Conservation (phyloP, 2,329 filamentous ascomycete species). For the Fusarium sulawesiense region DNA sequence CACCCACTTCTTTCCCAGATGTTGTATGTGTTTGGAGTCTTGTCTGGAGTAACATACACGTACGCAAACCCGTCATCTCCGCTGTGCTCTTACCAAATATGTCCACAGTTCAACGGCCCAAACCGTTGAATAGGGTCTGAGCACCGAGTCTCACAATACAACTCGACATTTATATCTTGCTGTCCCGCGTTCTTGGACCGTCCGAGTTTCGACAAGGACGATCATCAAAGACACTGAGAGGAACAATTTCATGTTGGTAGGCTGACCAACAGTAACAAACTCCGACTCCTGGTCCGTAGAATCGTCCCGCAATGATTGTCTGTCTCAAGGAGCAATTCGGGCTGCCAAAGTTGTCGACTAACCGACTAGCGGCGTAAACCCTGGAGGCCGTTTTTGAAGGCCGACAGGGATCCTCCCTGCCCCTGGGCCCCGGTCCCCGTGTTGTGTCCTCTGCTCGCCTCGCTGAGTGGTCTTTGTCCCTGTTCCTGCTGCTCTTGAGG, state of each 20-base stretch:
- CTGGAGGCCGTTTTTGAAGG: conserved; percentile 39
- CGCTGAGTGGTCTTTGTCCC: conserved; percentile 20
- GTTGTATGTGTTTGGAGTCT: conserved; percentile 17
- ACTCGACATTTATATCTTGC: conserved; percentile 4
- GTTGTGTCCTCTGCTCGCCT: conserved; percentile 26
- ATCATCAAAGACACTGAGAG: background rate
- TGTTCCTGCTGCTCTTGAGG: conserved; percentile 19
- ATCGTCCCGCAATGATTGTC: background rate
- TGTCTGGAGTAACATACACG: conserved; percentile 27
- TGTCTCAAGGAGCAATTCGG: conserved; percentile 20
- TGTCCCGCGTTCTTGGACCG: conserved; percentile 30
- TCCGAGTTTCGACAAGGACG: conserved; percentile 8
- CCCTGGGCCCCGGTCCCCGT: conserved; percentile 17
- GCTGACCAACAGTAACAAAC: background rate
- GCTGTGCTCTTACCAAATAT: conserved; percentile 17
- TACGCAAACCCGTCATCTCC: conserved; percentile 36
- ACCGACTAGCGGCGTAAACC: conserved; percentile 23
- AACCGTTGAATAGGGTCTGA: conserved; percentile 25
- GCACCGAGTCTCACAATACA: conserved; percentile 21
- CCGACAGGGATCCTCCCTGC: conserved; percentile 11
- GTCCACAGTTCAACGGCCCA: conserved; percentile 14
- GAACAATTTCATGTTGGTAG: background rate
- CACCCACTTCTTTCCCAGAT: conserved; percentile 23
- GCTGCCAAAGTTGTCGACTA: conserved; percentile 25
- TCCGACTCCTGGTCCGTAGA: background rate